A percentile compares a stretch with the other conserved stretches of the same genome.
Evolutionary conservation across 2,329 filamentous ascomycete genomes (phyloP).

Genomic region (Botrytis hyacinthi): DNA sequence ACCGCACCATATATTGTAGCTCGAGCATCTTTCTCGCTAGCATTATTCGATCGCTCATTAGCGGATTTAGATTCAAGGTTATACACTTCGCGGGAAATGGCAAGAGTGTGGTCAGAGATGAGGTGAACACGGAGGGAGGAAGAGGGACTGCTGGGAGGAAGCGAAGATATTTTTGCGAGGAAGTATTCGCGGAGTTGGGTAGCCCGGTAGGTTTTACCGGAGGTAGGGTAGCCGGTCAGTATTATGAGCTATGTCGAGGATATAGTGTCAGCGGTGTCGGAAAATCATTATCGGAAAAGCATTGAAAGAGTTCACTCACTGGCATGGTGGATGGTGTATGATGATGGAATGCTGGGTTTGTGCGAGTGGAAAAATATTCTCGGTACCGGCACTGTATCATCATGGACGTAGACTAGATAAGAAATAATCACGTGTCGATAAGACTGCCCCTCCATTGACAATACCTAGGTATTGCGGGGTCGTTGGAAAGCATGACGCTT

Average conservation of each 20-base stretch:
- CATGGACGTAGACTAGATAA: not conserved
- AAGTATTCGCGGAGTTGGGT: conserved; percentile 66
- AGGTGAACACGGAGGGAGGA: conserved; percentile 63
- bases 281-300: not conserved
- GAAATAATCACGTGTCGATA: not conserved
- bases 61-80: conserved; percentile 57
- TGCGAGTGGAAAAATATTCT: conserved; percentile 15
- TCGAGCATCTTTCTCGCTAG: conserved; percentile 77
- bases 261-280: not conserved
- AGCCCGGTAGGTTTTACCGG: conserved; percentile 66
- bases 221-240: conserved; percentile 64
- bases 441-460: not conserved
- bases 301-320: not conserved
- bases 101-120: conserved; percentile 70
- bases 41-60: conserved; percentile 67
- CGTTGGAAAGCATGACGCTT: not conserved
- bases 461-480: not conserved
- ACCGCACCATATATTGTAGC: conserved; percentile 74
- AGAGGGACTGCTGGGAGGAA: conserved; percentile 37
- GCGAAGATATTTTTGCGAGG: conserved; percentile 48
- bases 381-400: not conserved
- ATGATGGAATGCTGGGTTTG: not conserved
- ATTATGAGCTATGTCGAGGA: conserved; percentile 57
- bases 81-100: conserved; percentile 69
- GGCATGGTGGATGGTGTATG: conserved; percentile 16